Evolutionary conservation across 2,329 filamentous ascomycete species (phyloP).

Genomic region (Tolypocladium ovalisporum): DNA sequence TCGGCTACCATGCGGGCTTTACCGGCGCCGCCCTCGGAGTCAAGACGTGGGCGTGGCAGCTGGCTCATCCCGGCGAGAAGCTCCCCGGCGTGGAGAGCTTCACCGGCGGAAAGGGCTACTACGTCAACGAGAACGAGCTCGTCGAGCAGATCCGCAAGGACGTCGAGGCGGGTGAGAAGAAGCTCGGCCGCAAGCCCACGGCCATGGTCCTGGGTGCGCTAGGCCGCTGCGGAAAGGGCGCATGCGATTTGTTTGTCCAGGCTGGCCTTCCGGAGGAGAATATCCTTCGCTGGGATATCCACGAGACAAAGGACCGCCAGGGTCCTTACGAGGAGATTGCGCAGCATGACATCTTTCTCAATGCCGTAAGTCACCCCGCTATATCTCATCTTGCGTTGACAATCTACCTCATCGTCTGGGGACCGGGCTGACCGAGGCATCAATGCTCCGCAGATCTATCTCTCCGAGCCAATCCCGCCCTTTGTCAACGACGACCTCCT

Average conservation of each 20-base stretch:
- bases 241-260: constrained; percentile 67
- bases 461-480: constrained; percentile 36
- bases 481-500: constrained; percentile 68
- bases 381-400: neutral
- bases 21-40: constrained; percentile 63
- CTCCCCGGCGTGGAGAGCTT: constrained; percentile 38
- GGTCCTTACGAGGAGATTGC: constrained; percentile 74
- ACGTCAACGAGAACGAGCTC: constrained; percentile 58
- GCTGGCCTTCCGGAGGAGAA: constrained; percentile 41
- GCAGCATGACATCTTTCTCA: constrained; percentile 67
- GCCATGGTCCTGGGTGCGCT: constrained; percentile 77
- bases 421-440: neutral
- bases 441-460: constrained; percentile 5
- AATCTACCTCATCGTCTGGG: neutral
- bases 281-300: constrained; percentile 59
- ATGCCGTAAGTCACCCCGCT: constrained; percentile 28
- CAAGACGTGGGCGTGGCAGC: constrained; percentile 75
- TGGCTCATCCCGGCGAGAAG: constrained; percentile 56
- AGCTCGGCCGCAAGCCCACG: constrained; percentile 57
- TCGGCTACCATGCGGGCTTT: constrained; percentile 68
- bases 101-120: constrained; percentile 44
- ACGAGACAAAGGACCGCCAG: constrained; percentile 55
- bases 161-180: constrained; percentile 60
- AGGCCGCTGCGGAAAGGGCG: constrained; percentile 77
- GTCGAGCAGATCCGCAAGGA: constrained; percentile 20